phyloP scores from a whole-genome alignment of 73 alveolate species.

The Paramecium primaurelia region DNA sequence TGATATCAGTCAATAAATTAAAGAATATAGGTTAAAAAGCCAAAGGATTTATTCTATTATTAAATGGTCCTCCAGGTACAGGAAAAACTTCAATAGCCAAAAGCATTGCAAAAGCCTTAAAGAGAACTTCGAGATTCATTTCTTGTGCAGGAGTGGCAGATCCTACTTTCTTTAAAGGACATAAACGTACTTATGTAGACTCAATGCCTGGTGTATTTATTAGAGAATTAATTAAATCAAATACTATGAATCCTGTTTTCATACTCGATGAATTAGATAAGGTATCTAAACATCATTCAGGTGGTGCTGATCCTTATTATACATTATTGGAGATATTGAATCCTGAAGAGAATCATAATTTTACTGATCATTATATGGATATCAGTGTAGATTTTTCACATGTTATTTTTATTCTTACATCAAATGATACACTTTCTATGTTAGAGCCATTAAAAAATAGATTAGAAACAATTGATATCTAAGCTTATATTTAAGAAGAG shows the following conservation, averaged over 20 bases:
- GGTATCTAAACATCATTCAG: conserved; percentile 57
- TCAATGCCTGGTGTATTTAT: conserved; percentile 80
- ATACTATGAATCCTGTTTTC: conserved; percentile 78
- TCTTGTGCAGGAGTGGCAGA: conserved; percentile 85
- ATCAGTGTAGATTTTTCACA: conserved; percentile 78
- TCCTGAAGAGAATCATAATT: conserved; percentile 76
- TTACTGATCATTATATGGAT: conserved; percentile 78
- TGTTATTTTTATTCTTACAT: conserved; percentile 77
- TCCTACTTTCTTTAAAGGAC: conserved; percentile 80
- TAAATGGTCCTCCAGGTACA: conserved; percentile 89
- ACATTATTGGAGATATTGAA: conserved; percentile 76
- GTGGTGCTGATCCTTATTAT: conserved; percentile 62
- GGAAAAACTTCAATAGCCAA: conserved; percentile 85
- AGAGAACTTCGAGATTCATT: conserved; percentile 74
- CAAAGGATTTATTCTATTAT: conserved; percentile 76
- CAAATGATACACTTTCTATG: conserved; percentile 79
- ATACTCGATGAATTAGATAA: conserved; percentile 85
- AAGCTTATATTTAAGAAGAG: conserved; percentile 83
- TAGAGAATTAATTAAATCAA: conserved; percentile 69
- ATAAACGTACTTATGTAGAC: conserved; percentile 82
- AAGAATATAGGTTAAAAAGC: conserved; percentile 63
- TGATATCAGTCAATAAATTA: conserved; percentile 79
- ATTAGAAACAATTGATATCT: conserved; percentile 77
- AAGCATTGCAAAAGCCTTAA: conserved; percentile 74
- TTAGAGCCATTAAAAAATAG: conserved; percentile 78